Base-by-base conservation (phyloP, 2,329 filamentous ascomycete genomes). In the Aspergillus glaucus region DNA sequence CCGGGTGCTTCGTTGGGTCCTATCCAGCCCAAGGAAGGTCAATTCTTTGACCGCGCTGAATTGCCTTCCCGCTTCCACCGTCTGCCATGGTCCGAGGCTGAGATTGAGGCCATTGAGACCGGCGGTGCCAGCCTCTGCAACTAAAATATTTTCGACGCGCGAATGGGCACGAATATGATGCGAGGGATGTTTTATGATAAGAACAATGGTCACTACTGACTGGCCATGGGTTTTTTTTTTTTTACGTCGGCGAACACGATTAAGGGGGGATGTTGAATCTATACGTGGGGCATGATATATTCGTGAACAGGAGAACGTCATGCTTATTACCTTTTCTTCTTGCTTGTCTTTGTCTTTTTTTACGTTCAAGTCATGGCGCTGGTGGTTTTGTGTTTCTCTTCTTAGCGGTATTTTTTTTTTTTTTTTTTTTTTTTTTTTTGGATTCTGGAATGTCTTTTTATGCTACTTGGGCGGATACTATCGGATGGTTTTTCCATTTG, bases 21-120 rank as follows among this genome's bases (percentile, higher is more conserved):
- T 10, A 77, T 97, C 53, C 67, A 79, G 57, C 79, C 91, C 34
- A 79, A 79, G 51, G 72, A 82, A 62, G 92, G 92, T 59, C 75
- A 88, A 68, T 89, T 79, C 71, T 96, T 95, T 67, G 93, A 97
- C 71, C 83, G 90, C 60, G 87, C 82, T 59, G 87, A 98, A 73
- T 83, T 98, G 21, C 92, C 93, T 15, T 68, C 77, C 54, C 82
- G 92, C 61, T 98, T 96, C 80, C 82, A 85, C 63, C 81, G 89
- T 56, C 75, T 81, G 44, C 79, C 82, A 10, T 87, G 91, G 73
- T 85, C 81, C 34, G 72, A 84, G 59, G 84, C 84, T 40, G 93
- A 98, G 80, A 98, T 98, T 52, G 93, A 97, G 70, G 91, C 90
- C 19, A 81, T 98, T 63, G 90, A 96, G 81, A 93, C 88, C 48